Conservation (phyloP, 1,284 basidiomycete species). For the Ceraceosorus guamensis region DNA sequence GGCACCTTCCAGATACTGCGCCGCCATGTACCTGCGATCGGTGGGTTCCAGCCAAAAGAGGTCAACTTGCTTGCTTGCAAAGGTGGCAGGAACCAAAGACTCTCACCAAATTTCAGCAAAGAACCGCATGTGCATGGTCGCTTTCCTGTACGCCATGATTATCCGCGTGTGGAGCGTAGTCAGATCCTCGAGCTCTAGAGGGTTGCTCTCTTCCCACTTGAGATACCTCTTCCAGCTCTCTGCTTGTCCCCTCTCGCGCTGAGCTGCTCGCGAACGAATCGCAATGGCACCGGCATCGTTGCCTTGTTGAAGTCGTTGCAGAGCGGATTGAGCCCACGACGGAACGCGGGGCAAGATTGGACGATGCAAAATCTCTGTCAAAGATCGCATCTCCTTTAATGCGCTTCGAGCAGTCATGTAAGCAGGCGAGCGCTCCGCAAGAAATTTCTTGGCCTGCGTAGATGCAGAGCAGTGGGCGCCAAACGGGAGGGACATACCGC, state of each 20-base stretch:
- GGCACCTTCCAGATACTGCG: conserved; percentile 66
- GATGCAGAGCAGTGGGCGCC: not conserved
- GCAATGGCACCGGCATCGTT: not conserved
- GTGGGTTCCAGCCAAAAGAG: not conserved
- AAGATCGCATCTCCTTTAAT: conserved; percentile 66
- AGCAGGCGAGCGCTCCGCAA: conserved; percentile 70
- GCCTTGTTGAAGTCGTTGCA: not conserved
- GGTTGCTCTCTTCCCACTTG: conserved; percentile 93
- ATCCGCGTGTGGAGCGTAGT: conserved; percentile 62
- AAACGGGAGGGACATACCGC: too few species aligned
- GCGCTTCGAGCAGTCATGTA: conserved; percentile 91
- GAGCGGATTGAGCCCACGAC: conserved; percentile 17
- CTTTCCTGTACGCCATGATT: conserved; percentile 77
- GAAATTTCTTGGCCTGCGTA: conserved; percentile 79
- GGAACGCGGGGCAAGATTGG: conserved; percentile 37
- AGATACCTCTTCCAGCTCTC: conserved; percentile 84
- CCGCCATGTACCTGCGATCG: conserved; percentile 72
- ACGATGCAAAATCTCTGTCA: conserved; percentile 53
- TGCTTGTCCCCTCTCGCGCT: conserved; percentile 63
- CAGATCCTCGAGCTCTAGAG: conserved; percentile 75
- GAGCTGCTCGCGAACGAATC: conserved; percentile 11
- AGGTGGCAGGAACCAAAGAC: not conserved
- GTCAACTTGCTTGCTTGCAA: not conserved
- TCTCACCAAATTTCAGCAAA: conserved; percentile 85
- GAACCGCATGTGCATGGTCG: conserved; percentile 80